Conservation (phyloP, 2,329 filamentous ascomycete genomes). For the Mycosphaerella sp. region DNA sequence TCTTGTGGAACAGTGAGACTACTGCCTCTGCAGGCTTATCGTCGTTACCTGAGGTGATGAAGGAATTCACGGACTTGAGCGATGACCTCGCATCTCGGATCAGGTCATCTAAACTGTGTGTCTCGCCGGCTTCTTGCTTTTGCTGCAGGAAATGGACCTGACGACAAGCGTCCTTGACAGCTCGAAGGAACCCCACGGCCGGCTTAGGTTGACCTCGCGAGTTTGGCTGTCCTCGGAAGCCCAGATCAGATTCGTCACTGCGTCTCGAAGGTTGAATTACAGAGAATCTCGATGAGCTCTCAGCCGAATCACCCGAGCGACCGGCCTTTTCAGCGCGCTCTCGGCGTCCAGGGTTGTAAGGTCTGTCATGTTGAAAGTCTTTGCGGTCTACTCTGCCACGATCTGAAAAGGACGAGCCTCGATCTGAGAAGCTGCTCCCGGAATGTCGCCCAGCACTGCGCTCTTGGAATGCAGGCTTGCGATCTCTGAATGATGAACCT, state of each 20-base stretch:
- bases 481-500: not conserved
- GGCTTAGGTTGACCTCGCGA: slow-evolving; percentile 6
- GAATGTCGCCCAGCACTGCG: not conserved
- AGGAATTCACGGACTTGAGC: slow-evolving; percentile 15
- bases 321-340: not conserved
- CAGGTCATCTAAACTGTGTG: slow-evolving; percentile 13
- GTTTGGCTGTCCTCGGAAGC: slow-evolving; percentile 4
- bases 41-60: slow-evolving; percentile 13
- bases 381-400: not conserved
- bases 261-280: not conserved
- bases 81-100: slow-evolving; percentile 9
- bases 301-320: not conserved
- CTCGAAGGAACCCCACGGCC: slow-evolving; percentile 7
- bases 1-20: slow-evolving; percentile 16
- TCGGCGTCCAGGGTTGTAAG: slow-evolving; percentile 4
- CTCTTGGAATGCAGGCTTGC: not conserved
- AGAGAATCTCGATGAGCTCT: not conserved
- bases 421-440: not conserved
- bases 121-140: slow-evolving; percentile 16
- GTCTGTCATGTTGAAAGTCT: not conserved
- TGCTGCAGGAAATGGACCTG: slow-evolving; percentile 18
- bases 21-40: slow-evolving; percentile 19
- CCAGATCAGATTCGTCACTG: not conserved
- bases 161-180: slow-evolving; percentile 20
- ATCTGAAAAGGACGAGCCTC: not conserved